A percentile compares a stretch with the other conserved stretches of the same genome.
phyloP scores from a whole-genome alignment of 1,284 basidiomycete species.

The Naganishia sp. region DNA sequence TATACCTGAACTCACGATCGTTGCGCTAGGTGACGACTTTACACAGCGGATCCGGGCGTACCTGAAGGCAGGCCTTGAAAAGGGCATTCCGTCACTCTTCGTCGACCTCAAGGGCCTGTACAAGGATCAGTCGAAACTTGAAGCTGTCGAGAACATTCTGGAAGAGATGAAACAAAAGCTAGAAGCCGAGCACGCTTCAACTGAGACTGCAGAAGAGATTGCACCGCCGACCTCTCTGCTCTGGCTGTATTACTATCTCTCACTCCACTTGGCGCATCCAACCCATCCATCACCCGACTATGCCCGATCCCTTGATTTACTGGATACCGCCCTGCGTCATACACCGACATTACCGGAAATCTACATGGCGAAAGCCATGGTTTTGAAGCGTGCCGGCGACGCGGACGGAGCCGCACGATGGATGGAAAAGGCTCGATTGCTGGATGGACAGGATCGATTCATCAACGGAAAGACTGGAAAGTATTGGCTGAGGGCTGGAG shows the following conservation, averaged over 20 bases:
- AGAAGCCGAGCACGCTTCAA: slow-evolving; percentile 42
- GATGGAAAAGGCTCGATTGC: slow-evolving; percentile 77
- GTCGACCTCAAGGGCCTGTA: slow-evolving; percentile 90
- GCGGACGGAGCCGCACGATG: slow-evolving; percentile 69
- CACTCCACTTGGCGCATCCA: slow-evolving; percentile 79
- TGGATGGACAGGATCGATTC: slow-evolving; percentile 96
- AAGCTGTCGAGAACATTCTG: slow-evolving; percentile 71
- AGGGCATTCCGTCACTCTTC: slow-evolving; percentile 92
- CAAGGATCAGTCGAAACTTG: slow-evolving; percentile 63
- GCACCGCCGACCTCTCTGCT: slow-evolving; percentile 82
- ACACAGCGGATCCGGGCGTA: slow-evolving; percentile 68
- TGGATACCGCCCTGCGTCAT: slow-evolving; percentile 71
- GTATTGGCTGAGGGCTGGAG: slow-evolving; percentile 79
- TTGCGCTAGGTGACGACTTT: slow-evolving; percentile 63
- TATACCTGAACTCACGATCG: slow-evolving; percentile 8
- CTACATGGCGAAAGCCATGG: slow-evolving; percentile 77
- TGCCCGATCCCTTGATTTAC: slow-evolving; percentile 64
- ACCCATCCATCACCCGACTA: slow-evolving; percentile 56
- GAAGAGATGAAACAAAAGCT: slow-evolving; percentile 54
- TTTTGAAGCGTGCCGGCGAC: slow-evolving; percentile 86
- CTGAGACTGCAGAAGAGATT: slow-evolving; percentile 41
- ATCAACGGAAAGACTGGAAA: slow-evolving; percentile 93
- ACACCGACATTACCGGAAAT: slow-evolving; percentile 94
- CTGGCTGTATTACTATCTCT: slow-evolving; percentile 94
- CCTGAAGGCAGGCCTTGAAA: slow-evolving; percentile 69